A percentile compares a stretch with the other conserved stretches of the same genome.
Conservation (phyloP, 2,329 filamentous ascomycete species). For the Diaporthe helianthi region DNA sequence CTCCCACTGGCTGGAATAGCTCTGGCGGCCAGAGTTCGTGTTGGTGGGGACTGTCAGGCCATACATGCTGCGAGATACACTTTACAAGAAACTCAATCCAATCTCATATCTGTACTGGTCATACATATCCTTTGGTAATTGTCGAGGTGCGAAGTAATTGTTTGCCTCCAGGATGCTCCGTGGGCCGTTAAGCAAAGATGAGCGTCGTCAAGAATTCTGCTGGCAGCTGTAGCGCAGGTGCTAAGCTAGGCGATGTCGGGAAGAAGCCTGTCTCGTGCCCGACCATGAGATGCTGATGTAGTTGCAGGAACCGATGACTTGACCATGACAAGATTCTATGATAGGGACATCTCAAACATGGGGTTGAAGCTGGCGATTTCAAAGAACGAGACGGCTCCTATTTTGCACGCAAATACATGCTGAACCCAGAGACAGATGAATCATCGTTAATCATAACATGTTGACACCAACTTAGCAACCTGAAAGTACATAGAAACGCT, state of each 20-base stretch:
- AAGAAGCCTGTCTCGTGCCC: not conserved
- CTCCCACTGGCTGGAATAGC: not conserved
- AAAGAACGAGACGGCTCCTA: not conserved
- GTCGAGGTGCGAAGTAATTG: not conserved
- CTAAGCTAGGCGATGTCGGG: no score
- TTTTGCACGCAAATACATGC: not conserved
- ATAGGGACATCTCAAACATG: no score
- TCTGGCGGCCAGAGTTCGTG: not conserved
- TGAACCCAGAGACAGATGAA: not conserved
- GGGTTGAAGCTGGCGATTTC: no score
- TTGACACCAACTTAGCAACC: not conserved
- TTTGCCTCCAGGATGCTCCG: not conserved
- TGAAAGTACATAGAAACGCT: constrained; percentile 1
- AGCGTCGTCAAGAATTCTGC: not conserved
- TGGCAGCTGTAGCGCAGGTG: not conserved
- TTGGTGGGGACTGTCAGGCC: not conserved
- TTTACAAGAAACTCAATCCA: not conserved
- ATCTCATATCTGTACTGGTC: not conserved
- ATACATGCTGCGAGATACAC: not conserved
- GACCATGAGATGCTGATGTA: not conserved
- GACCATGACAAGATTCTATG: no score
- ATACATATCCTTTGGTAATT: not conserved
- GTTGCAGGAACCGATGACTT: no score
- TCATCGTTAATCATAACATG: not conserved
- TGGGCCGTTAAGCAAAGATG: no score